Evolutionary conservation across 768 basidiomycete genomes (phyloP), one percentile per base, ranked within the genome.

Genomic region (Xerocomellus amylosporus): DNA sequence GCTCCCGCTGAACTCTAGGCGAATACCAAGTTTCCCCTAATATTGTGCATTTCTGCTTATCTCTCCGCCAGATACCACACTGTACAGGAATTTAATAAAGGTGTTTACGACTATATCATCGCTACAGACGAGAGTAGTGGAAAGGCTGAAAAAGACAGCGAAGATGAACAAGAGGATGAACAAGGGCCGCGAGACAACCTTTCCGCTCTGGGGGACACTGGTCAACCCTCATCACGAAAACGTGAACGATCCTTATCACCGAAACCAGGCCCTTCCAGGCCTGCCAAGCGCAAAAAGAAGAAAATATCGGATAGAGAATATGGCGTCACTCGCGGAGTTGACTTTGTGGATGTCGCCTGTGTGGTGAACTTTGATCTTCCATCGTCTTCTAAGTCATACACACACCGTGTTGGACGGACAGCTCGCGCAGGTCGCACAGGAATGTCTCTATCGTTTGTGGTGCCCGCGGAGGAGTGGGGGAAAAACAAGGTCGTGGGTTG

Each of bases 341-440:
- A 99, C 73, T 99, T 99, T 70, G 81, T 98, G 58, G 90, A 97
- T 60, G 97, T 98, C 51, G 86, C 94, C 10, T 98, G 95, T 62
- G 96, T 99, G 4, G 81, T 99, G 69, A 99, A 99, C 75, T 99
- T 98, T 71, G 97, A 99, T 71, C 80, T 98, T n/a, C 97, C 97
- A 1, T 76, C 83, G 1, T 87, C 93, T 0, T 80, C 90, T 5
- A 86, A 86, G 17, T 82, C 93, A 13, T 99, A 99, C 67, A 94
- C 90, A 0, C 97, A 99, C 69, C 87, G 97, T 46, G 88, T 98
- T 15, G 97, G 97, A 13, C 86, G 97, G 24, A 99, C 97, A 0
- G 97, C 97, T 14, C 90, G 97, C 20, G 97, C 96, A 0, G 97
- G 97, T 1, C 85, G 92, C 30, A 86, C 90, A 1, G 97, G 97